These are phyloP conservation scores for Arthrobotrys iridis DNA, from an alignment of 2,329 filamentous ascomycete genomes.

Conservation along the genomic window DNA sequence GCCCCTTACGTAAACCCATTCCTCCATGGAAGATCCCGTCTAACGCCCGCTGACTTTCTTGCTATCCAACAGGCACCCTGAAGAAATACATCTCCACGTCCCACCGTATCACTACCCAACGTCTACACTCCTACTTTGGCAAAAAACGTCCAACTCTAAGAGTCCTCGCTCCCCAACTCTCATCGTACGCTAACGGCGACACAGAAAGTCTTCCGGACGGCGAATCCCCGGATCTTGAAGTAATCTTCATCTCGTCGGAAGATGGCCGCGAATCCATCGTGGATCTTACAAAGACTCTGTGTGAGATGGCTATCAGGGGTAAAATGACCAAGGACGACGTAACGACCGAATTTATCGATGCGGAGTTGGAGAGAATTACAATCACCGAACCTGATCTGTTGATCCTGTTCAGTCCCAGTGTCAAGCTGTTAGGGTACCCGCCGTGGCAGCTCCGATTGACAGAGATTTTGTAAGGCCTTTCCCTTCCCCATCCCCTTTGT, in stretches of 20 bases:
- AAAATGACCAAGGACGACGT: conserved; percentile 86
- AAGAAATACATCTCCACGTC: conserved; percentile 89
- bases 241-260: conserved; percentile 84
- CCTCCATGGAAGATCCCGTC: background rate
- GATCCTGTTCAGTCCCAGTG: conserved; percentile 82
- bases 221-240: conserved; percentile 61
- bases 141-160: conserved; percentile 76
- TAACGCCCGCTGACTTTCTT: conserved; percentile 48
- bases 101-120: conserved; percentile 79
- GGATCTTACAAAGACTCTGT: conserved; percentile 90
- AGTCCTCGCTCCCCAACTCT: conserved; percentile 76
- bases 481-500: too few species aligned
- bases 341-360: conserved; percentile 84
- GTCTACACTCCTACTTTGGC: conserved; percentile 88
- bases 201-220: conserved; percentile 53
- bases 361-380: conserved; percentile 75
- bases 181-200: conserved; percentile 62
- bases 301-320: conserved; percentile 91
- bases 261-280: conserved; percentile 94
- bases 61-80: conserved; percentile 73
- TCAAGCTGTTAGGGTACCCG: conserved; percentile 89
- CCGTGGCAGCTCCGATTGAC: conserved; percentile 96
- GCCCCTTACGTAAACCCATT: conserved; percentile 18
- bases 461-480: conserved; percentile 75
- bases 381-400: conserved; percentile 91